phyloP scores from a whole-genome alignment of 345 rosid species.

The Salix dunnii region DNA sequence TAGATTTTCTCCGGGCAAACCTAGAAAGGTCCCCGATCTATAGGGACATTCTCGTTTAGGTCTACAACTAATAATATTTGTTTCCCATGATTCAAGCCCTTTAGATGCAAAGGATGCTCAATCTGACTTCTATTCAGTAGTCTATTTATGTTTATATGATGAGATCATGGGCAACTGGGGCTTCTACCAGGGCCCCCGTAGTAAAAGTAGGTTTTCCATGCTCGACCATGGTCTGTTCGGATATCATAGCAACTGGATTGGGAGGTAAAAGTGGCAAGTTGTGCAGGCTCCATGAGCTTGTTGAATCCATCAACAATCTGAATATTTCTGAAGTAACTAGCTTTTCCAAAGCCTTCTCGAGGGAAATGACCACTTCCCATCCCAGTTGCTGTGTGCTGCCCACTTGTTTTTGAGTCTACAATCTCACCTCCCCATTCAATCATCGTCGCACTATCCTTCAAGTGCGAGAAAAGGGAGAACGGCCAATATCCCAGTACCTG shows the following conservation, averaged over 20 bases:
- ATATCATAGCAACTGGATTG: conserved; percentile 26
- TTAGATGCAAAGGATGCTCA: no score
- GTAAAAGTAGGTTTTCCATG: conserved; percentile 10
- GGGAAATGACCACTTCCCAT: conserved; percentile 52
- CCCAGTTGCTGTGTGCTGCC: conserved; percentile 29
- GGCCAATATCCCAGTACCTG: conserved; percentile 45
- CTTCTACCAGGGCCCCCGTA: conserved; percentile 24
- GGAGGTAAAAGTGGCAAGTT: conserved; percentile 3
- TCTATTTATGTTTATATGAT: no score
- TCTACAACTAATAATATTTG: no score
- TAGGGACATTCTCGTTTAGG: no score
- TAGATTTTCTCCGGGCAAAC: no score
- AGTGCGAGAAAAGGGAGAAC: conserved; percentile 19
- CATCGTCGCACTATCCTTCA: conserved; percentile 17
- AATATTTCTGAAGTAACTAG: conserved; percentile 31
- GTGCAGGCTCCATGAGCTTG: conserved; percentile 21
- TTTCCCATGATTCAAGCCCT: no score
- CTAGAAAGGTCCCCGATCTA: no score
- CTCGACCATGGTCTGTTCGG: conserved; percentile 11
- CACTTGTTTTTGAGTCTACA: conserved; percentile 4
- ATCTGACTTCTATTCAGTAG: no score
- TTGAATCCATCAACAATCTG: conserved; percentile 24
- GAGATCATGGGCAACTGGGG: conserved; percentile 20
- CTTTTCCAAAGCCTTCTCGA: conserved; percentile 27
- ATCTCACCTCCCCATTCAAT: conserved; percentile 45